Base-by-base conservation (phyloP, 1,139 yeast species). In the Suhomyces terraborum region DNA sequence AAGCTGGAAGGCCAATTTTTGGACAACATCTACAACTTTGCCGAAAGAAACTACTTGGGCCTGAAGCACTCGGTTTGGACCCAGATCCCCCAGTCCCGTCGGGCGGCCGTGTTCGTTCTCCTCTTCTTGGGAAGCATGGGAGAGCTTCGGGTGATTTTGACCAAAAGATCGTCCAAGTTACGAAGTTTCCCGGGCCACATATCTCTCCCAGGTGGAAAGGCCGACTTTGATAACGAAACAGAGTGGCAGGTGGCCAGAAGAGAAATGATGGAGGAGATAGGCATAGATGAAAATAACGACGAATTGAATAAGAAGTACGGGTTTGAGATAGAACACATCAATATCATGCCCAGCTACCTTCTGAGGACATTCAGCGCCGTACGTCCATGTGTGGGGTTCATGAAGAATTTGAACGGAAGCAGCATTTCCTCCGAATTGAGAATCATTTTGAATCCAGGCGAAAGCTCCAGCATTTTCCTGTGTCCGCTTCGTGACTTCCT, bases 181-280 rank as follows among this genome's bases (percentile, higher is more conserved):
- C 70, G 82, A 34, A 78, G 77, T 41, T 89, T 88, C 62, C 85
- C 95, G 0, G 96, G 96, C 6, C 96, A 89, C 58, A 85, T 88
- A 10, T 85, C 95, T 4, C 67, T 89, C 16, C 96, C 97, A 3
- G 96, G 96, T 3, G 97, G 96, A 3, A 82, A 82, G 55, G 86
- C 93, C 6, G 96, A 88, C 58, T 59, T 54, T 33, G 79, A 73
- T 0, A 55, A 67, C 4, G 96, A 88, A 58, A 61, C 79, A 12
- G 87, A 84, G 47, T 84, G 85, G 74, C 73, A 73, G 39, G 83
- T 85, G 26, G 82, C 95, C 1, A 68, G 95, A 46, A 69, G 97
- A 36, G 97, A 89, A 62, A 82, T 88, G 55, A 79, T 75, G 48
- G 97, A 89, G 59, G 97, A 89, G 59, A 87, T 88, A 38, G 96